phyloP scores from a whole-genome alignment of 129 eudicot genomes.

The Helianthus tuberosus region DNA sequence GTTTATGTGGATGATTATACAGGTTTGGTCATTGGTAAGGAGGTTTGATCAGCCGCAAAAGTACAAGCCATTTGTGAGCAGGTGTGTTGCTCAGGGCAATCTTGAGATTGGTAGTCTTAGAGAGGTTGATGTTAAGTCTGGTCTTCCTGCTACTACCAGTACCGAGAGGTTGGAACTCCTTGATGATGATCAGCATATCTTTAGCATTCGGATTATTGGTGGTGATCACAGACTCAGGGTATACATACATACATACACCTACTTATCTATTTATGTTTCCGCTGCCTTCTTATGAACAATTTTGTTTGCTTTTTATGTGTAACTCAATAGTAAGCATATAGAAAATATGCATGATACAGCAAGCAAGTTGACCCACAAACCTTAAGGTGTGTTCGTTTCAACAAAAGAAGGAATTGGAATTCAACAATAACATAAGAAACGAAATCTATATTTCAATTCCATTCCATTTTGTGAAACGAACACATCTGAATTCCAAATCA shows the following conservation, averaged over 20 bases:
- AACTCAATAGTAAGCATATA: no score
- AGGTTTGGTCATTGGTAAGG: constrained; percentile 78
- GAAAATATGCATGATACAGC: no score
- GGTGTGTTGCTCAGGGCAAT: constrained; percentile 57
- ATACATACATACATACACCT: background rate
- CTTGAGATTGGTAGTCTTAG: constrained; percentile 67
- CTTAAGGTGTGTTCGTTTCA: no score
- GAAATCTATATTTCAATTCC: no score
- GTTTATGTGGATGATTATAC: background rate
- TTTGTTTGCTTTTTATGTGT: no score
- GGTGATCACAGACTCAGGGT: constrained; percentile 82
- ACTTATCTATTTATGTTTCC: background rate
- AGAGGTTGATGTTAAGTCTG: constrained; percentile 74
- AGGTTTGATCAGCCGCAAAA: constrained; percentile 71
- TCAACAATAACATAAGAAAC: no score
- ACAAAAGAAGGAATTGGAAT: no score
- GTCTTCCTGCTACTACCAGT: constrained; percentile 74
- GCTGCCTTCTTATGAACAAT: no score
- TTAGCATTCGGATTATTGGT: constrained; percentile 62
- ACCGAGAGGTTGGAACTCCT: constrained; percentile 71
- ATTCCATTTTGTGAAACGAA: no score
- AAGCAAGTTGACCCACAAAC: no score
- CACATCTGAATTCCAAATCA: no score
- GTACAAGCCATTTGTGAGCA: constrained; percentile 72
- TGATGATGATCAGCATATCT: constrained; percentile 66